phyloP scores from a whole-genome alignment of 1,284 basidiomycete genomes.

The Quambalaria eucalypti region DNA sequence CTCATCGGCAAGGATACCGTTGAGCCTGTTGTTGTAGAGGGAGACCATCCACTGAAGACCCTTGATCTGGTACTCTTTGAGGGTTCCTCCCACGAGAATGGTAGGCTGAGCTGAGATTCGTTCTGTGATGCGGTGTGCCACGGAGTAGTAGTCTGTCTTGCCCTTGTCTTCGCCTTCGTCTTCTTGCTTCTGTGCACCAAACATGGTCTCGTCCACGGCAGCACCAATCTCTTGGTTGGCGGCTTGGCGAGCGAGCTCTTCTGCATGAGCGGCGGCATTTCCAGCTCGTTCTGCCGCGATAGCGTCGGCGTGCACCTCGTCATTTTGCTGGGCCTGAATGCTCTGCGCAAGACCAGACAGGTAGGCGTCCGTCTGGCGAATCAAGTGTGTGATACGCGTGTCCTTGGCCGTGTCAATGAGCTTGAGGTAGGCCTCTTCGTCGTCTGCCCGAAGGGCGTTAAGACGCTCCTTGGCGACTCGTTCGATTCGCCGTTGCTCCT shows the following conservation, averaged over 20 bases:
- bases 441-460: constrained; percentile 91
- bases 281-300: constrained; percentile 32
- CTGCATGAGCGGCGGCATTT: constrained; percentile 9
- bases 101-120: constrained; percentile 72
- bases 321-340: constrained; percentile 85
- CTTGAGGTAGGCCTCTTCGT: constrained; percentile 98
- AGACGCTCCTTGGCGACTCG: constrained; percentile 94
- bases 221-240: constrained; percentile 39
- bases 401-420: constrained; percentile 99
- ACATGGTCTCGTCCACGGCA: constrained; percentile 72
- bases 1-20: constrained; percentile 46
- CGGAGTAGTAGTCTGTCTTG: constrained; percentile 93
- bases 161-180: constrained; percentile 54
- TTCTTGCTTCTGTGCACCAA: constrained; percentile 67
- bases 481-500: constrained; percentile 66
- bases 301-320: constrained; percentile 51
- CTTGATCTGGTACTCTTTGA: constrained; percentile 47
- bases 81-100: constrained; percentile 58
- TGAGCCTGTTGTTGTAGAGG: constrained; percentile 46
- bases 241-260: constrained; percentile 14
- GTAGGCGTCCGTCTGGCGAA: constrained; percentile 89
- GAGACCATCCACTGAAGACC: constrained; percentile 48
- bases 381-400: constrained; percentile 91
- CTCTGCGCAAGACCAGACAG: constrained; percentile 90
- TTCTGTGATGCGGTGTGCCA: constrained; percentile 88